These are phyloP conservation scores for Xylaria bambusicola DNA, from an alignment of 495 filamentous ascomycete species.

Conservation along the genomic window DNA sequence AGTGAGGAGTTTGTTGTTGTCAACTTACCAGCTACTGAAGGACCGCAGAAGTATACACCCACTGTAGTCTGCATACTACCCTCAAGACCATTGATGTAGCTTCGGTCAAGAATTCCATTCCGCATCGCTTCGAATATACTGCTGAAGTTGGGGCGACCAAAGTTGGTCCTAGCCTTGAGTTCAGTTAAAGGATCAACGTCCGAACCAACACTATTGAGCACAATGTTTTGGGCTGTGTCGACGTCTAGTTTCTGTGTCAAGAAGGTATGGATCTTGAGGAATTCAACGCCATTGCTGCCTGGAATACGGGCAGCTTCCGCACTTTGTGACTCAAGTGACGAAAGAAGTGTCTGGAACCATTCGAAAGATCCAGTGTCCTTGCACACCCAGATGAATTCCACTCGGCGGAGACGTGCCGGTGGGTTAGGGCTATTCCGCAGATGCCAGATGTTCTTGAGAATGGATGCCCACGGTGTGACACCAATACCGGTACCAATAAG, in stretches of 20 bases:
- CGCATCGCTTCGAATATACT: constrained; percentile 83
- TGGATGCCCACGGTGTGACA: constrained; percentile 95
- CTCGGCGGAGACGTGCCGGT: constrained; percentile 82
- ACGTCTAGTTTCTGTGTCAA: constrained; percentile 90
- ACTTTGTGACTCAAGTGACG: constrained; percentile 86
- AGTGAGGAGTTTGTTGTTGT: not conserved
- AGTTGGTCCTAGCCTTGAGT: constrained; percentile 86
- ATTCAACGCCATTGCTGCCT: constrained; percentile 70
- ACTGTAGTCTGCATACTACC: constrained; percentile 75
- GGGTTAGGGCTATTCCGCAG: constrained; percentile 82
- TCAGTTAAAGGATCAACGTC: constrained; percentile 90
- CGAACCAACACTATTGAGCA: constrained; percentile 88
- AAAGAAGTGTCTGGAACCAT: constrained; percentile 96
- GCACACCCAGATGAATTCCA: constrained; percentile 99
- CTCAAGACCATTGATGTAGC: constrained; percentile 81
- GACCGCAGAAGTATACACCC: constrained; percentile 96
- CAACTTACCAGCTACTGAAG: constrained; percentile 51
- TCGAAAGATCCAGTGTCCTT: constrained; percentile 95
- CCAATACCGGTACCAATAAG: constrained; percentile 97
- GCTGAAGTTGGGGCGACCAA: constrained; percentile 88
- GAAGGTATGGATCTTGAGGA: constrained; percentile 97
- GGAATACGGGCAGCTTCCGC: constrained; percentile 63
- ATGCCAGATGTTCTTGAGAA: constrained; percentile 99
- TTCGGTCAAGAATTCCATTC: constrained; percentile 79
- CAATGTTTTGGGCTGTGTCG: constrained; percentile 93